Percentiles rank a stretch among this genome's conserved stretches.
These are phyloP conservation scores for Malassezia restricta DNA, from an alignment of 1,284 basidiomycete genomes.

Conservation along the genomic window DNA sequence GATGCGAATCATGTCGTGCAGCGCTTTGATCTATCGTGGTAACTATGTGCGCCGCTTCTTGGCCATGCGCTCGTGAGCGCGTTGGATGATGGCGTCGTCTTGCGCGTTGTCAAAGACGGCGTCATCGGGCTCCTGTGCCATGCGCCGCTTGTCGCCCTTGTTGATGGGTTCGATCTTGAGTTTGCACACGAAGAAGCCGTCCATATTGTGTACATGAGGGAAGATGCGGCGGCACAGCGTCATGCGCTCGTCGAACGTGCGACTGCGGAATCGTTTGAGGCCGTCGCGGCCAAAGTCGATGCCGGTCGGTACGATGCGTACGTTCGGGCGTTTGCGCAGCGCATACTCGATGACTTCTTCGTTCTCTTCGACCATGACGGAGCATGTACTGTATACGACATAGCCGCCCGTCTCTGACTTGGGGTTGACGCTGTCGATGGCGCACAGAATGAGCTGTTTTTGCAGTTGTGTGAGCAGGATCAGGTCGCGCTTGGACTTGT, in stretches of 20 bases:
- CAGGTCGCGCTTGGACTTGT: constrained; percentile 95
- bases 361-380: constrained; percentile 95
- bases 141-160: constrained; percentile 14
- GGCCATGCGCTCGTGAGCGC: constrained; percentile 5
- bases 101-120: constrained; percentile 4
- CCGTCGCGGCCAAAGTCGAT: constrained; percentile 87
- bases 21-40: constrained; percentile 32
- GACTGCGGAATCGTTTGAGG: constrained; percentile 78
- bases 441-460: constrained; percentile 95
- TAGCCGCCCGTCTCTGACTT: constrained; percentile 83
- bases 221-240: constrained; percentile 43
- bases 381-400: constrained; percentile 96
- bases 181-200: constrained; percentile 97
- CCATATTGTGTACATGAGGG: constrained; percentile 56
- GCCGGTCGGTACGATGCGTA: constrained; percentile 82
- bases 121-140: not conserved
- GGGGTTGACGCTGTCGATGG: constrained; percentile 86
- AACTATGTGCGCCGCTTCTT: constrained; percentile 10
- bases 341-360: constrained; percentile 97
- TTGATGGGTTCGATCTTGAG: constrained; percentile 60
- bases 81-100: constrained; percentile 13
- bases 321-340: constrained; percentile 88
- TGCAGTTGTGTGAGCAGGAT: constrained; percentile 79
- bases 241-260: constrained; percentile 69
- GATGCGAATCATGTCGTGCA: constrained; percentile 29